Conservation (phyloP, 148 eudicot genomes). For the Camellia sinensis region DNA sequence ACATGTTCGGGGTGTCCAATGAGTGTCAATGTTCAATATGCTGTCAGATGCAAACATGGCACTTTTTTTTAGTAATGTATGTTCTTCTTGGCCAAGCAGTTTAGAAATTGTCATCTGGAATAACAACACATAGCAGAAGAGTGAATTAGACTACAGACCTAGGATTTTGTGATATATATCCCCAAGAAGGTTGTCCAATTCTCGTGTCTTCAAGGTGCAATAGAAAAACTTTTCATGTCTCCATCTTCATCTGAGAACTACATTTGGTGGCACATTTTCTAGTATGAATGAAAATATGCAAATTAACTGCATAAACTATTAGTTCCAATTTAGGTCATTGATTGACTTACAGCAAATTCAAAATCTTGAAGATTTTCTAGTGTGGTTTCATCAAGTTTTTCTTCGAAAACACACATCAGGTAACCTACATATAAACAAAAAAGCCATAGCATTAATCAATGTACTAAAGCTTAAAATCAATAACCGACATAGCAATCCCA, state of each 20-base stretch:
- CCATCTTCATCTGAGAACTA: slow-evolving; percentile 86
- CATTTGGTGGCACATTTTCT: slow-evolving; percentile 20
- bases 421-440: slow-evolving; percentile 50
- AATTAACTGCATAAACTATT: background rate
- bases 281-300: background rate
- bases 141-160: slow-evolving; percentile 39
- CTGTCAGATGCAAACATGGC: too few species aligned
- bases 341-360: slow-evolving; percentile 84
- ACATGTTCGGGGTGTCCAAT: too few species aligned
- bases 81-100: background rate
- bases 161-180: slow-evolving; percentile 95
- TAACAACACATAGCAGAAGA: slow-evolving; percentile 11
- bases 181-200: slow-evolving; percentile 85
- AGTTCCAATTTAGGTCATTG: slow-evolving; percentile 3
- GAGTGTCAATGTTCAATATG: too few species aligned
- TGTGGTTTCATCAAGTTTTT: slow-evolving; percentile 61
- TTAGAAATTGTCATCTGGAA: slow-evolving; percentile 18
- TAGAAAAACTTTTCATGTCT: slow-evolving; percentile 72
- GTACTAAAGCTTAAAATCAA: background rate
- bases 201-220: slow-evolving; percentile 84
- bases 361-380: slow-evolving; percentile 70
- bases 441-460: slow-evolving; percentile 8
- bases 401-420: slow-evolving; percentile 76
- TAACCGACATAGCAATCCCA: background rate
- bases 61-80: too few species aligned